Conservation (phyloP, 495 filamentous ascomycete species). For the Penicillium nucicola region DNA sequence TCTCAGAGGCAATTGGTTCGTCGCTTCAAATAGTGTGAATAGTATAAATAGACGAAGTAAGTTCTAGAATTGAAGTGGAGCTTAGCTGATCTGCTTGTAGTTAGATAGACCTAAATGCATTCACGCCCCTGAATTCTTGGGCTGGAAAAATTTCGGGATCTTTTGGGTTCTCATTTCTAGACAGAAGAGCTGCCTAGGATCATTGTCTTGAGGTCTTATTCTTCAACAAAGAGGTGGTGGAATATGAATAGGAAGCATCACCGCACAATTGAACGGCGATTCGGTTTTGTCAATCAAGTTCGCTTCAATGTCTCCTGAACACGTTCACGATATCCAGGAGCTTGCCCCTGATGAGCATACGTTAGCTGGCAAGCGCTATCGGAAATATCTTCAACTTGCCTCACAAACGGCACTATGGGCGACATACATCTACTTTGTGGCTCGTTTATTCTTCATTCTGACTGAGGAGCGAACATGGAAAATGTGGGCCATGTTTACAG, state of each 20-base stretch:
- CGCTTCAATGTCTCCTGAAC: constrained; percentile 12
- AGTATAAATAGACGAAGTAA: constrained; percentile 1
- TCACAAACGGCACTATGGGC: constrained; percentile 23
- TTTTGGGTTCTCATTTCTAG: too few relatives aligned
- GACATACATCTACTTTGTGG: constrained; percentile 19
- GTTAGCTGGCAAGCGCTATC: constrained; percentile 15
- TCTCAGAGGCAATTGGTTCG: background rate
- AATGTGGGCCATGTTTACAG: constrained; percentile 27
- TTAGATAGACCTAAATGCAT: background rate
- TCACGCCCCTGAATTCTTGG: background rate
- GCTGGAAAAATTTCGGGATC: background rate
- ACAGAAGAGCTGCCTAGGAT: too few relatives aligned
- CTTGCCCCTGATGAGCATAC: constrained; percentile 18
- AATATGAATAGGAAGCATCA: constrained; percentile 2
- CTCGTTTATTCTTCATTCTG: constrained; percentile 16
- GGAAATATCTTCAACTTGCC: constrained; percentile 16
- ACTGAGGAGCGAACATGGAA: constrained; percentile 19
- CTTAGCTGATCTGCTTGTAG: background rate
- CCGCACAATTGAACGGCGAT: background rate
- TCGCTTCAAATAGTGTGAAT: background rate
- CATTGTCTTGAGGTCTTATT: background rate
- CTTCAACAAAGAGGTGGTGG: background rate
- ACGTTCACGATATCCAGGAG: constrained; percentile 21
- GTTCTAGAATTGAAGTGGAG: constrained; percentile 5
- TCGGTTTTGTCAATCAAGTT: background rate